Conservation (phyloP, 345 rosid species). For the Lumnitzera littorea region DNA sequence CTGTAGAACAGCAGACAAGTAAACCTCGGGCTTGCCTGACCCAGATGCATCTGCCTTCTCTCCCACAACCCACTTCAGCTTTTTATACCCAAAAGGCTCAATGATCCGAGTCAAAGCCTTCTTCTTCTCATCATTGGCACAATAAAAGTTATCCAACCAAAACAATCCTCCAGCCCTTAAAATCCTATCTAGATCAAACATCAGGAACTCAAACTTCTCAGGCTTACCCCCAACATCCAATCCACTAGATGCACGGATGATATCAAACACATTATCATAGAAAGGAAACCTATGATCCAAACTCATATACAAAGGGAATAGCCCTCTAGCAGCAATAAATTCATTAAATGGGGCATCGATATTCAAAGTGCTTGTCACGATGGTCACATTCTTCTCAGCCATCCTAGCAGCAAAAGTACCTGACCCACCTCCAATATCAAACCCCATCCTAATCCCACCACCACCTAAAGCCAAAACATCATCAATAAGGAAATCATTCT, state of each 20-base stretch:
- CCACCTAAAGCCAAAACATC: constrained; percentile 66
- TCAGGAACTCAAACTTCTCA: constrained; percentile 86
- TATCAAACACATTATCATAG: constrained; percentile 78
- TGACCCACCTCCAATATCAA: constrained; percentile 83
- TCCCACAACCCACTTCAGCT: constrained; percentile 90
- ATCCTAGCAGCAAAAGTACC: constrained; percentile 88
- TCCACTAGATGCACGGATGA: constrained; percentile 61
- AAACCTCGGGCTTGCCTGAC: constrained; percentile 44
- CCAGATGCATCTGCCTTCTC: constrained; percentile 45
- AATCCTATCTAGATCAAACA: constrained; percentile 87
- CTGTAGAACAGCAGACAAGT: constrained; percentile 85
- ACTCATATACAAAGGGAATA: constrained; percentile 81
- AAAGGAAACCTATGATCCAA: constrained; percentile 89
- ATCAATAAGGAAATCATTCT: constrained; percentile 74
- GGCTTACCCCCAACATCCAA: constrained; percentile 58
- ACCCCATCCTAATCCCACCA: constrained; percentile 74
- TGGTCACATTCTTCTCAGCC: constrained; percentile 87
- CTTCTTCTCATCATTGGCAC: constrained; percentile 66
- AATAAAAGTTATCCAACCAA: constrained; percentile 81
- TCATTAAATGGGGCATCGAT: constrained; percentile 73
- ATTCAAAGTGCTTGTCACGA: constrained; percentile 62
- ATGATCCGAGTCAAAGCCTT: constrained; percentile 59
- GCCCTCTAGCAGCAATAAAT: constrained; percentile 79
- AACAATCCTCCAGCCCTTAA: constrained; percentile 76
- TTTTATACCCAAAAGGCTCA: constrained; percentile 83